Conservation (phyloP, 352 stramenopile genomes). For the Phytophthora pluvialis region DNA sequence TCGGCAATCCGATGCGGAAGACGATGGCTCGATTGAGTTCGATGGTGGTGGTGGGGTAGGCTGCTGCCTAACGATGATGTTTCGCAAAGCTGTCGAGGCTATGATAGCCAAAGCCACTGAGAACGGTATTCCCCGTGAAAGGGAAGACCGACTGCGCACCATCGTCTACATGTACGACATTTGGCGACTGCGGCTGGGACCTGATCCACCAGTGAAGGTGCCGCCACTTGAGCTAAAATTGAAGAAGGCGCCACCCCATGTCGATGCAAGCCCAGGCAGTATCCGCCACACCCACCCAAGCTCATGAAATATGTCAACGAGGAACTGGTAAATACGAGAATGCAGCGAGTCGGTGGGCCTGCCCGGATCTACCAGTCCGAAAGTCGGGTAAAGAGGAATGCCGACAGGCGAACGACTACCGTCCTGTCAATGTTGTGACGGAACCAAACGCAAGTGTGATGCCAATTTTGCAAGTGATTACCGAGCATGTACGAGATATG, state of each 20-base stretch:
- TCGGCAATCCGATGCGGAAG: no score
- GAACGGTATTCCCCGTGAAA: not conserved
- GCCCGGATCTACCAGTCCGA: not conserved
- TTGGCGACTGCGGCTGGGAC: not conserved
- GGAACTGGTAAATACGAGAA: constrained; percentile 9
- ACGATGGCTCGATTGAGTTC: not conserved
- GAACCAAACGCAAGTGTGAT: constrained; percentile 6
- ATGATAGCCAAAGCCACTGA: not conserved
- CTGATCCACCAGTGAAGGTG: constrained; percentile 4
- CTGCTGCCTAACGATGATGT: no score
- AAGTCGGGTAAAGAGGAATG: not conserved
- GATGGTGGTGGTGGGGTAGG: not conserved
- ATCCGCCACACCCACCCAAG: not conserved
- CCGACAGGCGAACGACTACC: not conserved
- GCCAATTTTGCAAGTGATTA: not conserved
- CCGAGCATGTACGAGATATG: constrained; percentile 2
- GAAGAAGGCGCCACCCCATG: not conserved
- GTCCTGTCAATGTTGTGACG: not conserved
- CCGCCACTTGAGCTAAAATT: not conserved
- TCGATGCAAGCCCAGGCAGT: not conserved
- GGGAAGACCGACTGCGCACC: not conserved
- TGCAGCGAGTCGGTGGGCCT: not conserved
- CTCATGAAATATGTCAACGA: constrained; percentile 1
- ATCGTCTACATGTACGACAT: constrained; percentile 7
- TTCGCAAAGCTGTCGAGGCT: not conserved